Conservation (phyloP, 2,329 filamentous ascomycete genomes). For the Phoma sp. region DNA sequence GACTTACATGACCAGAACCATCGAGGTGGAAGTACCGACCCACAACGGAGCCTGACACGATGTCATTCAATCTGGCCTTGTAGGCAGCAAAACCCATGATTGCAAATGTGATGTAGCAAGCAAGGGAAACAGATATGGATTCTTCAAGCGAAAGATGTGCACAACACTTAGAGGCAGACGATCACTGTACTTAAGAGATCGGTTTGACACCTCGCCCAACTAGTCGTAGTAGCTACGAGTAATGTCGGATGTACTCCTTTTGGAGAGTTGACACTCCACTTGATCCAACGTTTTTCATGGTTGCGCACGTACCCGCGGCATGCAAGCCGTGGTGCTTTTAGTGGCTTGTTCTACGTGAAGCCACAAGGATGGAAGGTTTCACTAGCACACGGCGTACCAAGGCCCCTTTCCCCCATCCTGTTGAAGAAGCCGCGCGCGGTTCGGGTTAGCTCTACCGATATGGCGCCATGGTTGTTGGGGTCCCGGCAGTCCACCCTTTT, state of each 20-base stretch:
- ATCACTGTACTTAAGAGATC: conserved; percentile 15
- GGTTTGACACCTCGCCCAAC: conserved; percentile 17
- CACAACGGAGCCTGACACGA: conserved; percentile 42
- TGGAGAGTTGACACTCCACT: conserved; percentile 14
- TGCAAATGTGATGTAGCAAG: conserved; percentile 7
- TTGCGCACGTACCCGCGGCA: conserved; percentile 13
- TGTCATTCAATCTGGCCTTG: conserved; percentile 38
- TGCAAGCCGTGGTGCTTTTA: conserved; percentile 13
- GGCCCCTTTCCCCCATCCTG: conserved; percentile 15
- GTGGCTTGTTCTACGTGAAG: conserved; percentile 18
- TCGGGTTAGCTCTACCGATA: conserved; percentile 14
- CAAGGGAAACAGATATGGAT: not conserved
- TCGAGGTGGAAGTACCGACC: conserved; percentile 73
- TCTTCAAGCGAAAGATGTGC: conserved; percentile 12
- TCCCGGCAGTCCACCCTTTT: conserved; percentile 6
- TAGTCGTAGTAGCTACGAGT: conserved; percentile 16
- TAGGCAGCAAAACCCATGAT: conserved; percentile 17
- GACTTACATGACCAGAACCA: conserved; percentile 79
- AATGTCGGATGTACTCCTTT: conserved; percentile 18
- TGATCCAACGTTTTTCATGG: conserved; percentile 11
- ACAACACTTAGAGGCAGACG: conserved; percentile 9
- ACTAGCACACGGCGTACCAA: conserved; percentile 15
- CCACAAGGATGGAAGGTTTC: conserved; percentile 16
- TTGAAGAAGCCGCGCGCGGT: conserved; percentile 4
- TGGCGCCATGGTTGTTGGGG: conserved; percentile 1